These are phyloP conservation scores for Trypanosoma scelopori DNA, from an alignment of 208 protist species.

Conservation along the genomic window DNA sequence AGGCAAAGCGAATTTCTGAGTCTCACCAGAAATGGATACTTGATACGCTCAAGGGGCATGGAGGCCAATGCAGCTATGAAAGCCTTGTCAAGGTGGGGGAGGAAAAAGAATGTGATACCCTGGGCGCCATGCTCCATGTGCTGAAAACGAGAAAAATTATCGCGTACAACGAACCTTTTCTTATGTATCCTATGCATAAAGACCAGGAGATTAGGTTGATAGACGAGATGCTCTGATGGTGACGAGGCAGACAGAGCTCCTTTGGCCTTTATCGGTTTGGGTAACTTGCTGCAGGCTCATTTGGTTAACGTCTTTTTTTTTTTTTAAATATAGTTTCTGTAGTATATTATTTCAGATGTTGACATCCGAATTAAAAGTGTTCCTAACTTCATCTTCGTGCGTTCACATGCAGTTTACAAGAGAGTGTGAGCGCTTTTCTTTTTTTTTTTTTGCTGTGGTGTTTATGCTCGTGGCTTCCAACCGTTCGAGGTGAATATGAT, in stretches of 20 bases:
- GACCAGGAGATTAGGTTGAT: slow-evolving; percentile 11
- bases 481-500: background rate
- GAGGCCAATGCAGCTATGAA: slow-evolving; percentile 6
- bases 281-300: background rate
- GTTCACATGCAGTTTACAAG: too few relatives aligned
- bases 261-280: background rate
- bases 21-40: slow-evolving; percentile 18
- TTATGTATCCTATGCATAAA: slow-evolving; percentile 22
- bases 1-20: slow-evolving; percentile 10
- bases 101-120: slow-evolving; percentile 18
- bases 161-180: slow-evolving; percentile 10
- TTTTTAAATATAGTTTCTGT: background rate
- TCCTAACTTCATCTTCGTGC: too few relatives aligned
- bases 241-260: background rate
- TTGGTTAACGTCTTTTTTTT: background rate
- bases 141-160: slow-evolving; percentile 11
- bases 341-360: too few relatives aligned
- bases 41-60: slow-evolving; percentile 3
- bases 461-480: background rate
- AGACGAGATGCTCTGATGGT: slow-evolving; percentile 1
- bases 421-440: too few relatives aligned
- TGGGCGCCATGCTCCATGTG: slow-evolving; percentile 14
- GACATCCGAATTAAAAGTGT: too few relatives aligned
- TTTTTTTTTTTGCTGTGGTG: too few relatives aligned
- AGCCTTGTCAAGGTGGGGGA: slow-evolving; percentile 13